Conservation (phyloP, 2,329 filamentous ascomycete genomes). For the Mollisiaceae sp. region DNA sequence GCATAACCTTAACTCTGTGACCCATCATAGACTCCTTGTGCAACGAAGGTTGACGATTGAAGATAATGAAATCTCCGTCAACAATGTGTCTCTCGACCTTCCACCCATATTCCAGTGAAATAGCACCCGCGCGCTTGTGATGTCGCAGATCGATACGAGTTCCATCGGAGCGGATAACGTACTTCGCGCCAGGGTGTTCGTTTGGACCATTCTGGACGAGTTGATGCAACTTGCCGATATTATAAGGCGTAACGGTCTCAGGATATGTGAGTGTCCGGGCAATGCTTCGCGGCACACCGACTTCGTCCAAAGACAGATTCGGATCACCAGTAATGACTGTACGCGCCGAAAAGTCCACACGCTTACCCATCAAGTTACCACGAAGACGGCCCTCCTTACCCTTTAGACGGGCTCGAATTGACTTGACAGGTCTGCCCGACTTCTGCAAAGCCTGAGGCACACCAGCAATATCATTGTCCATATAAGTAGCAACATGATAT, state of each 20-base stretch:
- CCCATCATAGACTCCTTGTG: conserved; percentile 99
- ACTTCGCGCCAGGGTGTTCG: conserved; percentile 94
- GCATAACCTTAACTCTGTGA: conserved; percentile 96
- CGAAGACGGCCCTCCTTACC: conserved; percentile 97
- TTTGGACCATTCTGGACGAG: conserved; percentile 93
- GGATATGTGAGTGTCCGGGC: conserved; percentile 94
- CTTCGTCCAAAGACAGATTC: conserved; percentile 94
- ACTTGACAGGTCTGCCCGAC: conserved; percentile 94
- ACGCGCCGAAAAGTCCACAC: conserved; percentile 98
- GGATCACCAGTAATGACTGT: conserved; percentile 99
- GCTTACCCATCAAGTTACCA: conserved; percentile 99
- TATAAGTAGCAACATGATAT: conserved; percentile 98
- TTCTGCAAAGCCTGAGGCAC: conserved; percentile 95
- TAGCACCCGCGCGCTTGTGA: conserved; percentile 82
- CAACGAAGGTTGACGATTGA: conserved; percentile 98
- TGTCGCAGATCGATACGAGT: conserved; percentile 94
- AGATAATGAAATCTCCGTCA: conserved; percentile 97
- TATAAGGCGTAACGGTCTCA: conserved; percentile 96
- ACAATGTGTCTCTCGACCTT: conserved; percentile 97
- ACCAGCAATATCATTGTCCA: conserved; percentile 99
- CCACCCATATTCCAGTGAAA: conserved; percentile 93
- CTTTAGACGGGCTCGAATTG: conserved; percentile 95
- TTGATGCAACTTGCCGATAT: conserved; percentile 88
- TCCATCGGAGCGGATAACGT: conserved; percentile 92
- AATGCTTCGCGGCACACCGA: conserved; percentile 93